Evolutionary conservation across 1,139 yeast species (phyloP).

Genomic region (Neolecta irregularis): DNA sequence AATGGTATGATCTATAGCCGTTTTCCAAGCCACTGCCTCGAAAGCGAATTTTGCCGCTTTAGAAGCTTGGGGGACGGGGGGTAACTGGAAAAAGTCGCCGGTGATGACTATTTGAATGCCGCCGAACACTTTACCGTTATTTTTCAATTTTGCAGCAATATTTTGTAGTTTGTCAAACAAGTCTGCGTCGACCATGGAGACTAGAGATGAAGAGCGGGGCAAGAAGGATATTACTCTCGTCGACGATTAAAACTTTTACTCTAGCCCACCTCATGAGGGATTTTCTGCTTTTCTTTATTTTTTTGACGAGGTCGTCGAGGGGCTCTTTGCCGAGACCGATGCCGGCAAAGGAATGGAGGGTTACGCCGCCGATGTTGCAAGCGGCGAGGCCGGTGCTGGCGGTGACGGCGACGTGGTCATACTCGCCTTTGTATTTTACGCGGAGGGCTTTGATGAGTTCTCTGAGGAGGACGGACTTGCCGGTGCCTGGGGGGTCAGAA

Average conservation of each 20-base stretch:
- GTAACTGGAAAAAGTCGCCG: constrained; percentile 84
- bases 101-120: constrained; percentile 74
- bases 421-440: constrained; percentile 29
- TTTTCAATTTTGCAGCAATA: constrained; percentile 44
- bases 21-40: constrained; percentile 61
- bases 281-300: constrained; percentile 37
- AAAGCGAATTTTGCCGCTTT: constrained; percentile 46
- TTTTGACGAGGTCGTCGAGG: constrained; percentile 33
- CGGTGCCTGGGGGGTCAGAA: constrained; percentile 33
- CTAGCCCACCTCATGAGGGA: constrained; percentile 46
- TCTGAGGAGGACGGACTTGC: constrained; percentile 65
- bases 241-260: constrained; percentile 54
- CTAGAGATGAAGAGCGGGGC: background rate
- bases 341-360: constrained; percentile 76
- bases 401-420: constrained; percentile 54
- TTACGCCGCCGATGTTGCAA: constrained; percentile 75
- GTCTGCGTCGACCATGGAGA: constrained; percentile 74
- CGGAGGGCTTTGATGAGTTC: constrained; percentile 50
- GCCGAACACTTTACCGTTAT: constrained; percentile 52
- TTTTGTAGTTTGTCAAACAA: constrained; percentile 54
- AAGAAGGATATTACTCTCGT: constrained; percentile 33
- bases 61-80: constrained; percentile 49
- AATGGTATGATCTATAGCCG: constrained; percentile 48
- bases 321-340: constrained; percentile 56
- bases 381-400: constrained; percentile 93